phyloP scores from a whole-genome alignment of 169 alveolate species.

The Cryptosporidium muris region DNA sequence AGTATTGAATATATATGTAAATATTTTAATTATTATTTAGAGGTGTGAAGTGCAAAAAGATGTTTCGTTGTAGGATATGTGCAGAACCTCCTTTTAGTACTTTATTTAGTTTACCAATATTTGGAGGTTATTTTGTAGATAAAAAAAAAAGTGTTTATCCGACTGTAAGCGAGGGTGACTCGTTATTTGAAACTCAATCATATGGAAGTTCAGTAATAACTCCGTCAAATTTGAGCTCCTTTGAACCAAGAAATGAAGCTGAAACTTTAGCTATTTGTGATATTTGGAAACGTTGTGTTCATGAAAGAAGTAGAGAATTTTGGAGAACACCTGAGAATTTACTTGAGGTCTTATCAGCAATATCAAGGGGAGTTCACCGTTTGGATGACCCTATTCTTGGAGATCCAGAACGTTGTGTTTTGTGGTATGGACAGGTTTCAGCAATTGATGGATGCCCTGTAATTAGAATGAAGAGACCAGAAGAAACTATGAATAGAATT shows the following conservation, averaged over 20 bases:
- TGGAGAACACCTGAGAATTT: conserved; percentile 87
- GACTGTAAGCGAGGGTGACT: conserved; percentile 56
- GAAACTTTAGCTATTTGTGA: conserved; percentile 84
- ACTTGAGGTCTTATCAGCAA: conserved; percentile 77
- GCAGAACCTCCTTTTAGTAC: conserved; percentile 69
- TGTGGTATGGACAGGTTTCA: conserved; percentile 87
- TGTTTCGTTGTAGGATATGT: conserved; percentile 70
- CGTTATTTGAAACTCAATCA: conserved; percentile 56
- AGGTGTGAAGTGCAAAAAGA: conserved; percentile 1
- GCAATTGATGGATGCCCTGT: conserved; percentile 86
- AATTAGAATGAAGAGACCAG: conserved; percentile 83
- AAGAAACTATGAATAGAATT: no score
- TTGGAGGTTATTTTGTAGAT: conserved; percentile 56
- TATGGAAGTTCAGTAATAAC: conserved; percentile 67
- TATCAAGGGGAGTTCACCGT: conserved; percentile 85
- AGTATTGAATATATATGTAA: no score
- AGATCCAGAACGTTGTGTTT: conserved; percentile 86
- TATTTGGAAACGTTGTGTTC: conserved; percentile 91
- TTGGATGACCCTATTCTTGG: conserved; percentile 89
- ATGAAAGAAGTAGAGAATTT: conserved; percentile 88
- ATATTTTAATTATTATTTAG: no score
- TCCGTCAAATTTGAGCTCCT: conserved; percentile 39
- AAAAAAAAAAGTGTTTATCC: conserved; percentile 32
- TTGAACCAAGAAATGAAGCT: conserved; percentile 85
- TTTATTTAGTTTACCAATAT: conserved; percentile 55